Percentiles rank a stretch among this genome's conserved stretches.
These are phyloP conservation scores for Phoma herbarum DNA, from an alignment of 2,329 filamentous ascomycete genomes.

Conservation along the genomic window DNA sequence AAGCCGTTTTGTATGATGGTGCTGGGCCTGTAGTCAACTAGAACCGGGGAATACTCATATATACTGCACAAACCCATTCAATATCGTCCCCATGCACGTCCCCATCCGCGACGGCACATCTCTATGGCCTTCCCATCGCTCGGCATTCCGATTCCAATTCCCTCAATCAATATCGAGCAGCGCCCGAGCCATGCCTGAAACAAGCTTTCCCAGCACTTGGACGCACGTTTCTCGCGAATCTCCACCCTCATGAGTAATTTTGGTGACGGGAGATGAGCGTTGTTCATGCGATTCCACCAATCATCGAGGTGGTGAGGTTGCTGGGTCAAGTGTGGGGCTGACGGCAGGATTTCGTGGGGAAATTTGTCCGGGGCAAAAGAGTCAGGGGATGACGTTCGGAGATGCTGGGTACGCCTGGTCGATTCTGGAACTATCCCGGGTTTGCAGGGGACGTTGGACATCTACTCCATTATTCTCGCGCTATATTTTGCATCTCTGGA, in stretches of 20 bases:
- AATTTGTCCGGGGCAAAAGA: constrained; percentile 11
- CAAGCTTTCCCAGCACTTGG: not conserved
- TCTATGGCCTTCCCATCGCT: not conserved
- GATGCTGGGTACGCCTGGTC: not conserved
- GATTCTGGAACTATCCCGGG: not conserved
- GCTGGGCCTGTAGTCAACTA: not conserved
- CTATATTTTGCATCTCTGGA: not conserved
- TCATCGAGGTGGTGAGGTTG: constrained; percentile 2
- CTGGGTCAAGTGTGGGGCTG: constrained; percentile 10
- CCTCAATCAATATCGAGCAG: constrained; percentile 14
- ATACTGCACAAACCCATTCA: not conserved
- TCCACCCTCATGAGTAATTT: constrained; percentile 9
- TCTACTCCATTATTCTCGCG: not conserved
- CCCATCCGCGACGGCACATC: not conserved
- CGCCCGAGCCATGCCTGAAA: constrained; percentile 9
- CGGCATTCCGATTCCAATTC: not conserved
- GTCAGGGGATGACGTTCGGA: not conserved
- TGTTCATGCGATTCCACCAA: constrained; percentile 17
- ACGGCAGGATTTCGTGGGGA: constrained; percentile 19
- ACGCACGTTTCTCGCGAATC: constrained; percentile 4
- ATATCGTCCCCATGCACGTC: not conserved
- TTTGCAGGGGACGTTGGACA: not conserved
- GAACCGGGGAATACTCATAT: not conserved
- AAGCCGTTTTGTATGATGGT: not conserved
- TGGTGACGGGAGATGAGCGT: constrained; percentile 12